Base-by-base conservation (phyloP, 202 grass and related monocot genomes). In the Schoenoplectus tabernaemontani region DNA sequence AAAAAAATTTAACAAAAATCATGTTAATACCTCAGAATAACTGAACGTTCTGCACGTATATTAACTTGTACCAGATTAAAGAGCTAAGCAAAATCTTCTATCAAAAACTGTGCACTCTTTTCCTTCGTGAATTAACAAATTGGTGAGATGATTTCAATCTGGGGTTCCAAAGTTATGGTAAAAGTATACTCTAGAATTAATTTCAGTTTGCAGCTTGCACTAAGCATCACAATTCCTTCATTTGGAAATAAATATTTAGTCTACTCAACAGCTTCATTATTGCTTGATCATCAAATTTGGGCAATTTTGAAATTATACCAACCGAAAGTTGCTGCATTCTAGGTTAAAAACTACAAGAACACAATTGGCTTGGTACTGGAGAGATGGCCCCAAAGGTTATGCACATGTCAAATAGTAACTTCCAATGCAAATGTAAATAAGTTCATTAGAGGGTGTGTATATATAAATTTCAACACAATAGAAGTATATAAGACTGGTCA, bases 11-110 rank as follows among this genome's bases (percentile, higher is more conserved):
- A 81, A 57, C 58, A 83, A 63, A 82, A 46, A 58, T 11, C 9
- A 59, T 73, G 64, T 42, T 42, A 57, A 58, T 72, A 57, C 59
- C 33, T 57, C 61, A 81, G 6, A 34, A 81, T 58, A 82, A 51
- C 16, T 75, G 30, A 75, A 37, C 8, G 20, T 56, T n/a, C 26
- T 48, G 24, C 32, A 56, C 8, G 0, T 72, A 17, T 12, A 30
- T 32, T 72, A 50, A 30, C 20, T 70, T 47, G 2, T 47, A 70
- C 66, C 65, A 70, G 12, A 46, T 44, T 44, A 70, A 13, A 73
- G 24, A 51, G 11, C 13, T 68, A 24, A 44, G 3, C 8, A 70
- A 46, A 47, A 71, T 16, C 0, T 11, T 41, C 67, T 71, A 39
- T 43, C 39, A 69, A 46, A 50, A 17, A 17, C 41, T 16, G 1